phyloP scores from a whole-genome alignment of 768 basidiomycete genomes.

The Boletus rubropictus region DNA sequence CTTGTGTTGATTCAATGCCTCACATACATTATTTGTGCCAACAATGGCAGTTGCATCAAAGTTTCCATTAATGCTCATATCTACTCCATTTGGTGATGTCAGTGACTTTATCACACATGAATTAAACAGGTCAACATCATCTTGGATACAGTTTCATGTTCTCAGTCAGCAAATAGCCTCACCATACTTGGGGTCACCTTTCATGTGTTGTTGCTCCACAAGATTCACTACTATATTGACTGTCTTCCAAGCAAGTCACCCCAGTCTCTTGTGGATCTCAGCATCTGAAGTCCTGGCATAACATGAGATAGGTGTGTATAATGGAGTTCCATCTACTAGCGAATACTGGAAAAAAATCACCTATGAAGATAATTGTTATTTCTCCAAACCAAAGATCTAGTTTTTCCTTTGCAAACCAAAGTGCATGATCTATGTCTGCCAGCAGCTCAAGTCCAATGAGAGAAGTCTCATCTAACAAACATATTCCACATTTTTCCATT shows the following conservation, averaged over 20 bases:
- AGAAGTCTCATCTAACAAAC: neutral
- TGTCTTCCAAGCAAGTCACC: neutral
- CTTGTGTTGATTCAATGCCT: no score
- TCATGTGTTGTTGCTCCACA: neutral
- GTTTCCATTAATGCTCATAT: no score
- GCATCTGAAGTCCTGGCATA: neutral
- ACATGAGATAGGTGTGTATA: neutral
- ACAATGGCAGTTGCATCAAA: no score
- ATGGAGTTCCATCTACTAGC: neutral
- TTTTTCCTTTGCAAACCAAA: constrained; percentile 14
- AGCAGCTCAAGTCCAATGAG: neutral
- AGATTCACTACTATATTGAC: neutral
- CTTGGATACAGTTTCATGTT: neutral
- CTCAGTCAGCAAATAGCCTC: neutral
- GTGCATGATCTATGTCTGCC: constrained; percentile 21
- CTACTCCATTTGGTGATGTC: neutral
- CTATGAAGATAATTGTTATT: neutral
- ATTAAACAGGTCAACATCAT: neutral
- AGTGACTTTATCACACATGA: no score
- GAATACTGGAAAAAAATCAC: neutral
- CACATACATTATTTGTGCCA: no score
- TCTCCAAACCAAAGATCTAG: neutral
- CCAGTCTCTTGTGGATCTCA: neutral
- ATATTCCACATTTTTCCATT: neutral
- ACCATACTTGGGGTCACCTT: neutral